Evolutionary conservation across 108 stramenopile species (phyloP), one percentile per base, ranked within the genome.

Genomic region (Aurantiochytrium sp.): DNA sequence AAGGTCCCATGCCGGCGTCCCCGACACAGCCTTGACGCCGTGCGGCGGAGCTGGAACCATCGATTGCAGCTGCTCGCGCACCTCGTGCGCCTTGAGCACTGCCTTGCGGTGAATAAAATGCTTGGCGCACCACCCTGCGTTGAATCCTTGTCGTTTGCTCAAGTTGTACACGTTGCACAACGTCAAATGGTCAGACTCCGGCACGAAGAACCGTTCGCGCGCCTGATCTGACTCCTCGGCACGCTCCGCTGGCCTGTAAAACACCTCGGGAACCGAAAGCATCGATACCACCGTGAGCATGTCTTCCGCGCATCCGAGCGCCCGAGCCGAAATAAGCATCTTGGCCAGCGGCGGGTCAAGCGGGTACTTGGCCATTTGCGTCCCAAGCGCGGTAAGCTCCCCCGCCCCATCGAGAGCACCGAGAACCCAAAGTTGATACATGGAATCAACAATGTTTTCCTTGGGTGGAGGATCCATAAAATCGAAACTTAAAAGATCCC

Each of bases 381-480:
- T 87, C n/a, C 99, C 99, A 90, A 98, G 92, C 25, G 89, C 45
- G 18, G 98, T 98, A 60, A 99, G 92, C 58, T 94, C 95, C 6
- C 99, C 99, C 14, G 95, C 95, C 92, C 98, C 98, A 89, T 98
- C 97, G 8, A 99, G 92, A 44, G 99, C 99, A 0, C 99, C 99
- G 53, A 99, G 94, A 58, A 98, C 97, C 97, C 98, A 99, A 19
- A 99, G 95, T 92, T 98, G 98, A 90, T 99, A 99, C 89, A 99
- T 91, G 51, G 97, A 97, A 64, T 96, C 97, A 93, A 96, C 94
- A 44, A 99, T 97, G 89, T 97, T 99, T 28, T 98, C 98, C 92
- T 97, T 96, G 5, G 99, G 99, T 5, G 99, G 99, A 25, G 98
- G 97, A 87, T 97, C 97, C 99, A 98, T 99, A 90, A 98, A 99